Evolutionary conservation across 2,329 filamentous ascomycete genomes (phyloP).

Genomic region (Aspergillus sp.): DNA sequence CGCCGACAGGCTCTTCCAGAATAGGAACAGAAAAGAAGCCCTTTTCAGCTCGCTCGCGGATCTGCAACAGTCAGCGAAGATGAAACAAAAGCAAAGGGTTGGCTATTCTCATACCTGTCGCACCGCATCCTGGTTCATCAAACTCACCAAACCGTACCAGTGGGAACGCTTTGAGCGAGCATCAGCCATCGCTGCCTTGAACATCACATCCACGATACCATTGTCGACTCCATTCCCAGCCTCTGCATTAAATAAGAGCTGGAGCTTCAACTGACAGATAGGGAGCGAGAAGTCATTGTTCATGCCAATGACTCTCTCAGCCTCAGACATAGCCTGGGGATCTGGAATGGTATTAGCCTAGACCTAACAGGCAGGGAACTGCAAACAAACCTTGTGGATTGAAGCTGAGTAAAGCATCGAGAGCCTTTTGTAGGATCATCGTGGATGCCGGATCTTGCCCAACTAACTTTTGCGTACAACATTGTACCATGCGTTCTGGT

Average conservation of each 20-base stretch:
- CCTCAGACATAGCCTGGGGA: slow-evolving; percentile 27
- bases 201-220: slow-evolving; percentile 42
- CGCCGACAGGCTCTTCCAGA: slow-evolving; percentile 26
- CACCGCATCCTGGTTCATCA: slow-evolving; percentile 41
- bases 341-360: slow-evolving; percentile 15
- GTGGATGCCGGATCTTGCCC: slow-evolving; percentile 30
- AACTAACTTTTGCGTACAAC: slow-evolving; percentile 33
- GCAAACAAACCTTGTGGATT: slow-evolving; percentile 21
- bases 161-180: slow-evolving; percentile 35
- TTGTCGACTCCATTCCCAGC: slow-evolving; percentile 30
- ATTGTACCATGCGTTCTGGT: slow-evolving; percentile 29
- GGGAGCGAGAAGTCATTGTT: slow-evolving; percentile 47
- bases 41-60: slow-evolving; percentile 45
- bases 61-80: slow-evolving; percentile 28
- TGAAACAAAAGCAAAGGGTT: not conserved
- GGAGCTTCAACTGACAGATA: slow-evolving; percentile 46
- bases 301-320: slow-evolving; percentile 38
- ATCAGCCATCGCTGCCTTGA: slow-evolving; percentile 41
- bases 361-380: not conserved
- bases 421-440: slow-evolving; percentile 31
- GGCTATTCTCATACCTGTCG: slow-evolving; percentile 32
- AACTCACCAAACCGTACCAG: slow-evolving; percentile 42
- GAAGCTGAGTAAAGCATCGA: slow-evolving; percentile 37
- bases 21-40: slow-evolving; percentile 41
- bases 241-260: slow-evolving; percentile 40